Conservation (phyloP, 2,329 filamentous ascomycete genomes). For the Aspergillus brasiliensis region DNA sequence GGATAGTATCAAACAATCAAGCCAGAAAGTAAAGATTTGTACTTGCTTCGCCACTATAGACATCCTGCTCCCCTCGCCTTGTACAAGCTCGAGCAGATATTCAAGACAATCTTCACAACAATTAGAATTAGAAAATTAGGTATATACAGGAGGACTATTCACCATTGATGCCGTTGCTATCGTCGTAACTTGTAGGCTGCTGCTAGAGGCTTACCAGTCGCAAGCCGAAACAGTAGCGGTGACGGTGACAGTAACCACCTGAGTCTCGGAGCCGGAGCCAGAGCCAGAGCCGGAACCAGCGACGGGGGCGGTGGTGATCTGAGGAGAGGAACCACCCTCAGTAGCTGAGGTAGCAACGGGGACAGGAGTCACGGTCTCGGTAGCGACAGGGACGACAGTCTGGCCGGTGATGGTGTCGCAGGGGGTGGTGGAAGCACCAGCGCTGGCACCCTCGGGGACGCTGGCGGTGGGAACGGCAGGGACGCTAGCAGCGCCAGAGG, state of each 20-base stretch:
- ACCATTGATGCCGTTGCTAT: conserved; percentile 28
- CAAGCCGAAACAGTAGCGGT: conserved; percentile 26
- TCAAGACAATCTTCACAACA: conserved; percentile 13
- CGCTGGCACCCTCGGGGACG: not conserved
- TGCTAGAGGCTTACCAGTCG: conserved; percentile 11
- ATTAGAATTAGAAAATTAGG: conserved; percentile 38
- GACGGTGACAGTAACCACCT: conserved; percentile 28
- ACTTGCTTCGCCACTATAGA: not conserved
- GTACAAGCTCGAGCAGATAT: conserved; percentile 4
- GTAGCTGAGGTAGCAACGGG: conserved; percentile 9
- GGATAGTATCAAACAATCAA: conserved; percentile 15
- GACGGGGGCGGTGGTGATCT: conserved; percentile 21
- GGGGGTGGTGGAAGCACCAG: conserved; percentile 12
- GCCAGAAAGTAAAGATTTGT: conserved; percentile 15
- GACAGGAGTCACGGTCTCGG: conserved; percentile 10
- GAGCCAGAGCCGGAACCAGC: conserved; percentile 12
- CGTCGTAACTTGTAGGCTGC: conserved; percentile 20
- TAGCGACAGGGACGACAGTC: conserved; percentile 14
- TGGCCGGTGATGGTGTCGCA: conserved; percentile 18
- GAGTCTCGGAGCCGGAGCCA: conserved; percentile 10
- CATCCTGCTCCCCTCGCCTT: not conserved
- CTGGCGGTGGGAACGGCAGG: conserved; percentile 6
- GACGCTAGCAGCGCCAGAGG: conserved; percentile 7
- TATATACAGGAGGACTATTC: conserved; percentile 33
- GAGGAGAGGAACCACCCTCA: conserved; percentile 14